These are phyloP conservation scores for Aspergillus arachidicola DNA, from an alignment of 2,329 filamentous ascomycete species.

Conservation along the genomic window DNA sequence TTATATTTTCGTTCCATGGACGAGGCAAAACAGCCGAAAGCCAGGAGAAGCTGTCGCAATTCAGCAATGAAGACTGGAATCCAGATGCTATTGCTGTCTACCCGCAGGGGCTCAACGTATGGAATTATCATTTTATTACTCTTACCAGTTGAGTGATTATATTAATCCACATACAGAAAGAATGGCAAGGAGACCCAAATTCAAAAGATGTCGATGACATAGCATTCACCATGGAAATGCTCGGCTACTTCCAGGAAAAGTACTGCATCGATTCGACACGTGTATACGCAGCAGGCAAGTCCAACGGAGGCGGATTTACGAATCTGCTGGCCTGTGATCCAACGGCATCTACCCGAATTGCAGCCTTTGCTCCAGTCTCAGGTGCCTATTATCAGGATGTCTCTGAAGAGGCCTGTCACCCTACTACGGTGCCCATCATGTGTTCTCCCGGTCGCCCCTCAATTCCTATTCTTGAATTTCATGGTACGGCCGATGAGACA, in stretches of 20 bases:
- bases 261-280: constrained; percentile 51
- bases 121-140: background rate
- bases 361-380: constrained; percentile 54
- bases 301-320: constrained; percentile 57
- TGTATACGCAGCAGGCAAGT: constrained; percentile 55
- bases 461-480: constrained; percentile 35
- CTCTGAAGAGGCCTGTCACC: constrained; percentile 20
- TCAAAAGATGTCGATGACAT: constrained; percentile 46
- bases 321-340: constrained; percentile 52
- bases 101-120: constrained; percentile 43
- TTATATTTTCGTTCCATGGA: constrained; percentile 56
- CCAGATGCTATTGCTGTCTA: constrained; percentile 50
- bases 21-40: constrained; percentile 38
- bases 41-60: constrained; percentile 48
- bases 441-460: constrained; percentile 31
- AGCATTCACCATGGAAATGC: constrained; percentile 48
- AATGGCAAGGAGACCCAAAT: constrained; percentile 49
- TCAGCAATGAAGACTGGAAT: constrained; percentile 49
- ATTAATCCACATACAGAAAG: constrained; percentile 14
- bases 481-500: constrained; percentile 28
- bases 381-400: constrained; percentile 48
- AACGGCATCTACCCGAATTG: constrained; percentile 45
- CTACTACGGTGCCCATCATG: constrained; percentile 18
- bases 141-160: background rate
- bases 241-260: constrained; percentile 39